Conservation (phyloP, 148 eudicot species). For the Pharnaceum exiguum region DNA sequence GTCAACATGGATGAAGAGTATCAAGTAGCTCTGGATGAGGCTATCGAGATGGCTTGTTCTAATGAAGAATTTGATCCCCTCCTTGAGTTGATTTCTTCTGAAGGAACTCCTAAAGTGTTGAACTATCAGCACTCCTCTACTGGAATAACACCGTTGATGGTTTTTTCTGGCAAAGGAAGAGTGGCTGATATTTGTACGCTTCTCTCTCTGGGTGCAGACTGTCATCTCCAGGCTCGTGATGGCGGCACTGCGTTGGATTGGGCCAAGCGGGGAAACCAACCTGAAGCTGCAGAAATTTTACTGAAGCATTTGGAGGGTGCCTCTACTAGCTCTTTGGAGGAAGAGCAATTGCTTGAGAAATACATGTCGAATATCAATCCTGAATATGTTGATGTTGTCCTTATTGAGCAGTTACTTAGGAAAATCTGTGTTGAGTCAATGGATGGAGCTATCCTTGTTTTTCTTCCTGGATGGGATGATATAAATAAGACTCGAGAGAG, state of each 20-base stretch:
- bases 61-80: conserved; percentile 76
- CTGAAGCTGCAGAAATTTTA: conserved; percentile 59
- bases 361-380: conserved; percentile 59
- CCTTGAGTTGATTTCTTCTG: conserved; percentile 57
- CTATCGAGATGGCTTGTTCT: conserved; percentile 61
- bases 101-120: conserved; percentile 34
- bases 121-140: conserved; percentile 76
- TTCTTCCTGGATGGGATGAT: conserved; percentile 97
- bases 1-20: conserved; percentile 43
- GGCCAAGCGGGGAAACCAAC: conserved; percentile 61
- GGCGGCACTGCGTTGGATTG: conserved; percentile 75
- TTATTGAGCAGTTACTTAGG: conserved; percentile 67
- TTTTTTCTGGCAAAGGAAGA: conserved; percentile 75
- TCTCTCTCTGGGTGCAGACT: conserved; percentile 84
- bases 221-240: conserved; percentile 52
- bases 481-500: conserved; percentile 59
- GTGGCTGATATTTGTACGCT: conserved; percentile 78
- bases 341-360: conserved; percentile 45
- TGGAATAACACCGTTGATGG: conserved; percentile 91
- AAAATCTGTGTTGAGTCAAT: conserved; percentile 66
- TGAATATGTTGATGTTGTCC: conserved; percentile 55
- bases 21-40: conserved; percentile 72
- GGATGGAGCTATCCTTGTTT: conserved; percentile 85
- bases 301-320: conserved; percentile 45
- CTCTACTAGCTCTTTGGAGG: conserved; percentile 39